Evolutionary conservation across 768 basidiomycete species (phyloP).

Genomic region (Amanita phalloides): DNA sequence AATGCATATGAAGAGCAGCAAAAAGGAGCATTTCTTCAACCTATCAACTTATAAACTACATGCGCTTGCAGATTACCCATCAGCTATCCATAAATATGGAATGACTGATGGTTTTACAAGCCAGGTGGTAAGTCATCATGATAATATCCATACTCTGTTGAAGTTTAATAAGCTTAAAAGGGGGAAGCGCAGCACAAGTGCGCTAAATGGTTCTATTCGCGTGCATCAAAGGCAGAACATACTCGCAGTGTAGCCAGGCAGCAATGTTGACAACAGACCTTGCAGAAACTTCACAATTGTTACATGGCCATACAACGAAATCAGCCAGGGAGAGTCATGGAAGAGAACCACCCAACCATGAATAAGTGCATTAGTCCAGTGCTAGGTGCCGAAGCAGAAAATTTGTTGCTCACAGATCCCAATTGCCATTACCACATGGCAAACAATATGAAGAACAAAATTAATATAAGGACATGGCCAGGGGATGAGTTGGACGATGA

Average conservation of each 20-base stretch:
- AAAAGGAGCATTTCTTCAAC: slow-evolving; percentile 4
- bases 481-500: too few species aligned
- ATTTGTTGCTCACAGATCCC: too few species aligned
- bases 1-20: background rate
- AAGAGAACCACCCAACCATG: too few species aligned
- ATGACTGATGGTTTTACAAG: slow-evolving; percentile 23
- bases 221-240: slow-evolving; percentile 19
- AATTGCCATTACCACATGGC: too few species aligned
- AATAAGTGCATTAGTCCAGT: too few species aligned
- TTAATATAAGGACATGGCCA: too few species aligned
- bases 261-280: background rate
- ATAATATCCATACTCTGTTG: too few species aligned
- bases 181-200: slow-evolving; percentile 25
- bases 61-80: slow-evolving; percentile 16
- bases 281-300: background rate
- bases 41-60: slow-evolving; percentile 21
- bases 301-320: background rate
- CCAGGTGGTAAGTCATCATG: slow-evolving; percentile 13
- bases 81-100: slow-evolving; percentile 13
- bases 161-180: too few species aligned
- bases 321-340: too few species aligned
- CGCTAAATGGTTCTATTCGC: slow-evolving; percentile 22
- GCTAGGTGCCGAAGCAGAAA: too few species aligned
- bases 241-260: slow-evolving; percentile 7
- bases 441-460: too few species aligned